Evolutionary conservation across 805 yeast genomes (phyloP), one percentile per base, ranked within the genome.

Genomic region (Saccharomycopsis capsularis): DNA sequence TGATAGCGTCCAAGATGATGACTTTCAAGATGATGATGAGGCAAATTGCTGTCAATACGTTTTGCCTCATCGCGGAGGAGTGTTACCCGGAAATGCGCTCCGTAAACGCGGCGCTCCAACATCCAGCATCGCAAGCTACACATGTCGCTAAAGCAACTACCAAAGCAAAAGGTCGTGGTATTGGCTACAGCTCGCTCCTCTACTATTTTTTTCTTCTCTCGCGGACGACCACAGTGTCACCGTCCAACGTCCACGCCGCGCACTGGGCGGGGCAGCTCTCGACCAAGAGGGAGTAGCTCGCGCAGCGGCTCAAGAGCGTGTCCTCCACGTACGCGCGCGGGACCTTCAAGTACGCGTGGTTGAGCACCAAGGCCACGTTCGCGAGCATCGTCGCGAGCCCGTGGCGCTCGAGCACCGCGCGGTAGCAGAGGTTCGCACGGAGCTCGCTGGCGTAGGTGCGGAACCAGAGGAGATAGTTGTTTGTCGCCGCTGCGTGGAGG

Each of bases 21-120:
- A 60, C 19, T 65, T 63, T 42, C 51, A 38, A 15, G 44, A 38
- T 4, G 60, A 54, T 15, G 65, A 60, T 39, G 63, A 61, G 46
- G 47, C 25, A 24, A n/a, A n/a, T n/a, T n/a, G n/a, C n/a, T n/a
- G n/a, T n/a, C n/a, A n/a, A n/a, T n/a, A n/a, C n/a, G 22, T 21
- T 16, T 36, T 36, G 22, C 22, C 40, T 36, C 40, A 36, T 21
- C 19, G 22, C 40, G 9, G 22, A n/a, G n/a, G n/a, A n/a, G n/a
- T n/a, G n/a, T n/a, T n/a, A n/a, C n/a, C n/a, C n/a, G n/a, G n/a
- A n/a, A n/a, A n/a, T n/a, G n/a, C n/a, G n/a, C n/a, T n/a, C n/a
- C n/a, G n/a, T n/a, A n/a, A n/a, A n/a, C n/a, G n/a, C n/a, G n/a
- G n/a, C n/a, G n/a, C n/a, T n/a, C n/a, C n/a, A n/a, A n/a, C n/a